These are phyloP conservation scores for Trichoderma harzianum DNA, from an alignment of 2,329 filamentous ascomycete genomes.

Conservation along the genomic window DNA sequence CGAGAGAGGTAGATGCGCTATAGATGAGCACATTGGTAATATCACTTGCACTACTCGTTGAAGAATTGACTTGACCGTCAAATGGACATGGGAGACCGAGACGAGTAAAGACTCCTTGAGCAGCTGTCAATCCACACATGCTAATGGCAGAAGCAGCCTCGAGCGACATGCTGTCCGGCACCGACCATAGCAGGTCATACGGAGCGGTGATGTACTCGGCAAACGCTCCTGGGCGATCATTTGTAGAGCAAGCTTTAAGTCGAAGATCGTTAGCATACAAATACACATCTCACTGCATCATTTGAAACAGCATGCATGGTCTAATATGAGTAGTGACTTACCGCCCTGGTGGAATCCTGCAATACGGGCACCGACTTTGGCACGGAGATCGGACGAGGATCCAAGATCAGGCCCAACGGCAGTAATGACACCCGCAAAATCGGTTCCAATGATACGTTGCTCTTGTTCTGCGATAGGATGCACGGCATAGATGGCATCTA, in stretches of 20 bases:
- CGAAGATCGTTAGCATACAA: neutral
- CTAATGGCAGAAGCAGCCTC: conserved; percentile 40
- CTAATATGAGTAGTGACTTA: neutral
- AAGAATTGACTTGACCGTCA: neutral
- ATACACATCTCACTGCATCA: neutral
- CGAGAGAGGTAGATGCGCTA: conserved; percentile 34
- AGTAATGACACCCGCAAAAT: conserved; percentile 38
- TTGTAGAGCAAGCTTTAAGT: conserved; percentile 35
- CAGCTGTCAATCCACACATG: conserved; percentile 42
- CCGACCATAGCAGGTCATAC: conserved; percentile 37
- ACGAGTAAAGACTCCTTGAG: conserved; percentile 39
- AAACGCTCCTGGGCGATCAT: conserved; percentile 44
- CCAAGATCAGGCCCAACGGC: conserved; percentile 20
- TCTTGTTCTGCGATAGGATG: conserved; percentile 32
- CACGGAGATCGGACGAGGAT: conserved; percentile 18
- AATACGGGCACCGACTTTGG: conserved; percentile 32
- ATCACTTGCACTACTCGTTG: too few relatives aligned
- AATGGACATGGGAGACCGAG: conserved; percentile 37
- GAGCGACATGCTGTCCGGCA: conserved; percentile 31
- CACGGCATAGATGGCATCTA: conserved; percentile 33
- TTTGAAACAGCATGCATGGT: neutral
- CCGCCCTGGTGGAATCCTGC: conserved; percentile 42
- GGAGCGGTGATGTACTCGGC: conserved; percentile 38
- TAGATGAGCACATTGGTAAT: conserved; percentile 29
- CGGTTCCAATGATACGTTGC: conserved; percentile 36